Percentiles rank a stretch among this genome's conserved stretches.
Conservation (phyloP, 2,329 filamentous ascomycete genomes). For the Hymenoscyphus linearis region DNA sequence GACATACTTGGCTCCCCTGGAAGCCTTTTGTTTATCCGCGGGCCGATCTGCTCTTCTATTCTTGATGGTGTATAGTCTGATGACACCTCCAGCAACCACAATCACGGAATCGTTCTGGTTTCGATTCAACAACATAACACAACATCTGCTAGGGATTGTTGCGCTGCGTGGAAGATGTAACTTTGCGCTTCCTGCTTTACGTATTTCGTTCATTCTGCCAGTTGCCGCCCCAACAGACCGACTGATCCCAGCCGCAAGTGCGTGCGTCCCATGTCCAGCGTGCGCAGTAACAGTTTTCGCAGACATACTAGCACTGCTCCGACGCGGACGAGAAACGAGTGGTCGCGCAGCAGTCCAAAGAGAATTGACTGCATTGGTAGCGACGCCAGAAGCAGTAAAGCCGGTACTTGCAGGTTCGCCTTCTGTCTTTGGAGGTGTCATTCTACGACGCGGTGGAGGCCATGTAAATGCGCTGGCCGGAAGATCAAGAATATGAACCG, state of each 20-base stretch:
- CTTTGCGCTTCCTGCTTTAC: constrained; percentile 69
- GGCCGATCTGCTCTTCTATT: constrained; percentile 46
- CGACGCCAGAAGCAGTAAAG: constrained; percentile 38
- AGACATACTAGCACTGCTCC: constrained; percentile 30
- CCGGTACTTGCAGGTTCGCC: constrained; percentile 41
- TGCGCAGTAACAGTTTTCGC: constrained; percentile 36
- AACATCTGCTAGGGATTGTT: constrained; percentile 49
- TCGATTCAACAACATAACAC: constrained; percentile 60
- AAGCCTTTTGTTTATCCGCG: constrained; percentile 52
- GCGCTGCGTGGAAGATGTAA: constrained; percentile 60
- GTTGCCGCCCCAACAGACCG: constrained; percentile 65
- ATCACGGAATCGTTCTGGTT: constrained; percentile 58
- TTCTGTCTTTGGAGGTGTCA: constrained; percentile 10
- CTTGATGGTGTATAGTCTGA: constrained; percentile 53
- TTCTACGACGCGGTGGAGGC: constrained; percentile 63
- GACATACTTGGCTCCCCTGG: constrained; percentile 26
- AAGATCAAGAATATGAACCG: constrained; percentile 86
- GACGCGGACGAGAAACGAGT: constrained; percentile 29
- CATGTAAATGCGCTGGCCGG: constrained; percentile 78
- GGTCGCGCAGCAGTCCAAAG: constrained; percentile 31
- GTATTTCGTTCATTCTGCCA: constrained; percentile 65
- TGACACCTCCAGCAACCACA: constrained; percentile 58
- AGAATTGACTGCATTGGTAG: constrained; percentile 31
- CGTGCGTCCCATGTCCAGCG: constrained; percentile 66
- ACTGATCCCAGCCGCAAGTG: constrained; percentile 68